phyloP scores from a whole-genome alignment of 345 rosid genomes.

The Sonneratia caseolaris region DNA sequence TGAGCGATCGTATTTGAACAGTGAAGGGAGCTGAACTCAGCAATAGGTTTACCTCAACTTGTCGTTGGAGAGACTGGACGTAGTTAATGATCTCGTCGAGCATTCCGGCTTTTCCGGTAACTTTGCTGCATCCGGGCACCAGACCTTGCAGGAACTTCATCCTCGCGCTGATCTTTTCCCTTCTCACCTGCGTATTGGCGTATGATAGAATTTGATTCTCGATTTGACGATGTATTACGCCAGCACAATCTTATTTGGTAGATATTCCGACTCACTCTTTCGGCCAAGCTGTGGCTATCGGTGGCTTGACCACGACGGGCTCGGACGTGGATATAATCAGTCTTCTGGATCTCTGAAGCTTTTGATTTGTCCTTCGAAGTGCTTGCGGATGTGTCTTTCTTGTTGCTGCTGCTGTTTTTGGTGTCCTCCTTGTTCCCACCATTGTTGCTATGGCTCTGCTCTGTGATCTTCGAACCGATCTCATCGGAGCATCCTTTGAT shows the following conservation, averaged over 20 bases:
- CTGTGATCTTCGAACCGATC: slow-evolving; percentile 47
- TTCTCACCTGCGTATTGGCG: slow-evolving; percentile 36
- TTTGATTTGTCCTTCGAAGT: slow-evolving; percentile 63
- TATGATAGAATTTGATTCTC: too few relatives aligned
- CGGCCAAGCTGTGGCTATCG: slow-evolving; percentile 96
- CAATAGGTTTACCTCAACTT: slow-evolving; percentile 44
- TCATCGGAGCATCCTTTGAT: slow-evolving; percentile 34
- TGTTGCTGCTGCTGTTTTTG: too few relatives aligned
- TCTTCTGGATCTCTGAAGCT: slow-evolving; percentile 46
- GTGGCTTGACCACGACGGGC: slow-evolving; percentile 99
- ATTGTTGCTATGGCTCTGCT: slow-evolving; percentile 25
- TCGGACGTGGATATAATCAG: slow-evolving; percentile 88
- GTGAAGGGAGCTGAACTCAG: too few relatives aligned
- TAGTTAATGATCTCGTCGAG: slow-evolving; percentile 78
- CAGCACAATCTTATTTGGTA: too few relatives aligned
- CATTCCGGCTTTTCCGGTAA: slow-evolving; percentile 77
- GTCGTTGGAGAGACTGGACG: slow-evolving; percentile 70
- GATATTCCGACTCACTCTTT: slow-evolving; percentile 21
- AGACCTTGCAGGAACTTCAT: slow-evolving; percentile 77
- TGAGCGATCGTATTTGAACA: background rate
- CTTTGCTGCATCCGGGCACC: slow-evolving; percentile 67
- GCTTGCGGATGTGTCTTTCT: slow-evolving; percentile 19
- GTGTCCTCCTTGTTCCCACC: slow-evolving; percentile 27
- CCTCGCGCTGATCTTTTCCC: slow-evolving; percentile 76
- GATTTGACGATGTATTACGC: too few relatives aligned